Conservation (phyloP, 2,329 filamentous ascomycete species). For the Endocalyx cinctus region DNA sequence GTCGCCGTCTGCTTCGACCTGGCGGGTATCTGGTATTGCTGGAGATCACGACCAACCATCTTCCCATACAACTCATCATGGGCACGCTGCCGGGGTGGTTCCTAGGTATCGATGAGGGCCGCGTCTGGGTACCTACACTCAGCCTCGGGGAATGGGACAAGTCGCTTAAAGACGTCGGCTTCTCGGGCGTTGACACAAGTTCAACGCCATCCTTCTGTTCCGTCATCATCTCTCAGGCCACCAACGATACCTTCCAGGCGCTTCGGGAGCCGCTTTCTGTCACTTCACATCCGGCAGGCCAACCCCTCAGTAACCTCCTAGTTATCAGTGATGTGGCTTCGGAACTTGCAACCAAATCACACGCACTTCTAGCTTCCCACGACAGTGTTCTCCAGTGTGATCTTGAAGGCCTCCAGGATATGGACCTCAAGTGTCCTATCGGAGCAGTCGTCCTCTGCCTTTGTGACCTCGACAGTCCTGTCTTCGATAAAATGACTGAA, state of each 20-base stretch:
- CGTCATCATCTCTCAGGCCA: slow-evolving; percentile 7
- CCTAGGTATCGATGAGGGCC: slow-evolving; percentile 3
- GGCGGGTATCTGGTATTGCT: slow-evolving; percentile 14
- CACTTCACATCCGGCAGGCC: not conserved
- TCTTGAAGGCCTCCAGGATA: not conserved
- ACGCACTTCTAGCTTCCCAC: not conserved
- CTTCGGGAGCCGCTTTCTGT: slow-evolving; percentile 6
- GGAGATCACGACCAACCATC: slow-evolving; percentile 6
- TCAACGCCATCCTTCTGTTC: slow-evolving; percentile 4
- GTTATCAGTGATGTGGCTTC: not conserved
- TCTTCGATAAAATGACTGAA: slow-evolving; percentile 3
- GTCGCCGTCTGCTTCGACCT: slow-evolving; percentile 16
- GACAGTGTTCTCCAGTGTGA: too few relatives aligned
- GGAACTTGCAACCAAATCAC: not conserved
- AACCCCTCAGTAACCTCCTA: not conserved
- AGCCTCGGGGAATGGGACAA: slow-evolving; percentile 3
- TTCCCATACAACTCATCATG: slow-evolving; percentile 2
- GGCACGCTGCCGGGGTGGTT: slow-evolving; percentile 6
- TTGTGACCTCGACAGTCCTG: slow-evolving; percentile 4
- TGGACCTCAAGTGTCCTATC: not conserved
- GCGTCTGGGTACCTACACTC: slow-evolving; percentile 2
- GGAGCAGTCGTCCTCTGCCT: slow-evolving; percentile 4
- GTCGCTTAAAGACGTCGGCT: slow-evolving; percentile 2
- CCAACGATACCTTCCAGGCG: slow-evolving; percentile 2
- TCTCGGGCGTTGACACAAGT: slow-evolving; percentile 1